A percentile compares a stretch with the other conserved stretches of the same genome.
phyloP scores from a whole-genome alignment of 345 rosid species.

The rapeseed (Brassica napus) region DNA sequence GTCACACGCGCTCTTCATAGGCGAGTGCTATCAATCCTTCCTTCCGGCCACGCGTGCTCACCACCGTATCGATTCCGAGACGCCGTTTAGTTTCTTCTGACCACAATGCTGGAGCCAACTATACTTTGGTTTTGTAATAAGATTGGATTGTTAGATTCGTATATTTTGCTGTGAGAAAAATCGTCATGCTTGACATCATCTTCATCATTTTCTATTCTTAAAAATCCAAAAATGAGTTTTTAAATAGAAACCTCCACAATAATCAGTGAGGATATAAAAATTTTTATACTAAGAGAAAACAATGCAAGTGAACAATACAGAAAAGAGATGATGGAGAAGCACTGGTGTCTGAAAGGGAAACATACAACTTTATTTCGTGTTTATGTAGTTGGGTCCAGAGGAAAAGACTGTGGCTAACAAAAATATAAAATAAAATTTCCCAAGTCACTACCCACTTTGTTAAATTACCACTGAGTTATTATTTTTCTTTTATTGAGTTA shows the following conservation, averaged over 20 bases:
- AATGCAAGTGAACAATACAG: background rate
- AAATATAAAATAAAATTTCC: background rate
- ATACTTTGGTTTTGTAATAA: conserved; percentile 24
- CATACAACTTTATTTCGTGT: conserved; percentile 25
- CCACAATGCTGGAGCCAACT: conserved; percentile 48
- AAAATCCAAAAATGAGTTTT: background rate
- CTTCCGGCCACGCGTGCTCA: conserved; percentile 19
- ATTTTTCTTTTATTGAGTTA: background rate
- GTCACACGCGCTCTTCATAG: conserved; percentile 7
- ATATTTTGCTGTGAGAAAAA: conserved; percentile 34
- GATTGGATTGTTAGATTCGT: conserved; percentile 59
- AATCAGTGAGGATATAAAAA: background rate
- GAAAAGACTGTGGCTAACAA: background rate
- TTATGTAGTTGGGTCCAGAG: conserved; percentile 12
- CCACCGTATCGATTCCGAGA: background rate
- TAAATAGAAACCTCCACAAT: background rate
- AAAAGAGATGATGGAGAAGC: conserved; percentile 1
- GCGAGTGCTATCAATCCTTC: conserved; percentile 36
- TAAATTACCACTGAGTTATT: conserved; percentile 6
- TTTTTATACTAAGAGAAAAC: background rate
- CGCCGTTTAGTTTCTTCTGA: conserved; percentile 23
- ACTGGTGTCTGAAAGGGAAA: conserved; percentile 40
- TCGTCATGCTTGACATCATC: conserved; percentile 53
- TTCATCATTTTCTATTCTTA: conserved; percentile 14
- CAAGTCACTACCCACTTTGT: conserved; percentile 20